phyloP scores from a whole-genome alignment of 805 yeast species.

The Schwanniomyces yamadae region DNA sequence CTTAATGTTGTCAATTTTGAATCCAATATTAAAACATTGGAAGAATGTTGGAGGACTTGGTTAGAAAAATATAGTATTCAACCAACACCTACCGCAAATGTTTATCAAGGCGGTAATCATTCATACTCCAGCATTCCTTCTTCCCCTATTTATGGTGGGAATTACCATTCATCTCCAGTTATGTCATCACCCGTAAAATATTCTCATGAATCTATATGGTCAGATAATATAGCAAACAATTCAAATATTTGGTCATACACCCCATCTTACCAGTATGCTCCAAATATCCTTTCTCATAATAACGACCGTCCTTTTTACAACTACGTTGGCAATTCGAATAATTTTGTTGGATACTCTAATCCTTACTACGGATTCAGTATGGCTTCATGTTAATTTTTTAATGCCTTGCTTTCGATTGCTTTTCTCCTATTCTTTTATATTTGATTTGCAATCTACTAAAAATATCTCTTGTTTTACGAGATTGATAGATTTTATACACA shows the following conservation, averaged over 20 bases:
- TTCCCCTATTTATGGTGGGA: slow-evolving; percentile 19
- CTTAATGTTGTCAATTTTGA: slow-evolving; percentile 43
- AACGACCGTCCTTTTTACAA: too few relatives aligned
- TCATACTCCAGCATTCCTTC: slow-evolving; percentile 17
- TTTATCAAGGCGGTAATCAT: not conserved
- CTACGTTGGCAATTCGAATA: too few relatives aligned
- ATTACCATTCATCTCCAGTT: slow-evolving; percentile 24
- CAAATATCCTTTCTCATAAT: too few relatives aligned
- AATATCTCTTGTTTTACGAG: too few relatives aligned
- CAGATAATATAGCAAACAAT: slow-evolving; percentile 9
- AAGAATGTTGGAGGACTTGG: slow-evolving; percentile 48
- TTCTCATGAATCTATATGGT: slow-evolving; percentile 27
- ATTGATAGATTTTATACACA: too few relatives aligned
- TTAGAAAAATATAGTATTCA: slow-evolving; percentile 27
- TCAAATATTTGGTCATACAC: slow-evolving; percentile 26
- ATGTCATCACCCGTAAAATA: slow-evolving; percentile 25
- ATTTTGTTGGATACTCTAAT: slow-evolving; percentile 35
- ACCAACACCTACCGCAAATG: slow-evolving; percentile 2
- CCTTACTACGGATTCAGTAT: slow-evolving; percentile 36
- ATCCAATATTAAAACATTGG: slow-evolving; percentile 38
- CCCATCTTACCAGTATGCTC: slow-evolving; percentile 19
- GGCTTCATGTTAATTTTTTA: slow-evolving; percentile 21
- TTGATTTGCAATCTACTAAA: too few relatives aligned
- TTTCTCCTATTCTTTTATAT: too few relatives aligned
- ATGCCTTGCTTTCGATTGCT: not conserved